Conservation (phyloP, 345 rosid species). For the Dovyalis caffra region DNA sequence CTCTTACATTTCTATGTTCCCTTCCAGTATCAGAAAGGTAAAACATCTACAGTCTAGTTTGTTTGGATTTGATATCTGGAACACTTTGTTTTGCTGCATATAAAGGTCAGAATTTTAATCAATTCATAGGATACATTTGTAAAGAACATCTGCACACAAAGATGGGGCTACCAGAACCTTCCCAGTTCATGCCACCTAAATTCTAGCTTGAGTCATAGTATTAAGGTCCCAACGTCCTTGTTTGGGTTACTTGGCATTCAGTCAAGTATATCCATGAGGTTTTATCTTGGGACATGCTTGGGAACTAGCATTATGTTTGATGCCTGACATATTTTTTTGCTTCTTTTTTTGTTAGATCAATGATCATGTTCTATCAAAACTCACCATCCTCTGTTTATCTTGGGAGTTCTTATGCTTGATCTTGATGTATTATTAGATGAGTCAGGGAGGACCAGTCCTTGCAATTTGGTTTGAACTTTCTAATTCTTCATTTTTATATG, state of each 20-base stretch:
- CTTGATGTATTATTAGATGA: not conserved
- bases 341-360: not conserved
- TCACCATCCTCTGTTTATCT: not conserved
- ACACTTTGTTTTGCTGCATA: not conserved
- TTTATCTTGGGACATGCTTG: not conserved
- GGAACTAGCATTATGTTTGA: not conserved
- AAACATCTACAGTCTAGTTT: not conserved
- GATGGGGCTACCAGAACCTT: not conserved
- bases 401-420: not conserved
- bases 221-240: too few species aligned
- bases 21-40: too few species aligned
- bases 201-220: not conserved
- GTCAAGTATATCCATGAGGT: not conserved
- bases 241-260: too few species aligned
- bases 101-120: not conserved
- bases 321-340: not conserved
- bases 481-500: too few species aligned
- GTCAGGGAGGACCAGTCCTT: not conserved
- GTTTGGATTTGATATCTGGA: not conserved
- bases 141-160: too few species aligned
- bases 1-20: too few species aligned
- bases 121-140: not conserved
- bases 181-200: not conserved
- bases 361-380: not conserved
- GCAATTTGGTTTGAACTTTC: too few species aligned